A percentile compares a stretch with the other conserved stretches of the same genome.
phyloP scores from a whole-genome alignment of 257 asterid species.

The Gentiana straminea region DNA sequence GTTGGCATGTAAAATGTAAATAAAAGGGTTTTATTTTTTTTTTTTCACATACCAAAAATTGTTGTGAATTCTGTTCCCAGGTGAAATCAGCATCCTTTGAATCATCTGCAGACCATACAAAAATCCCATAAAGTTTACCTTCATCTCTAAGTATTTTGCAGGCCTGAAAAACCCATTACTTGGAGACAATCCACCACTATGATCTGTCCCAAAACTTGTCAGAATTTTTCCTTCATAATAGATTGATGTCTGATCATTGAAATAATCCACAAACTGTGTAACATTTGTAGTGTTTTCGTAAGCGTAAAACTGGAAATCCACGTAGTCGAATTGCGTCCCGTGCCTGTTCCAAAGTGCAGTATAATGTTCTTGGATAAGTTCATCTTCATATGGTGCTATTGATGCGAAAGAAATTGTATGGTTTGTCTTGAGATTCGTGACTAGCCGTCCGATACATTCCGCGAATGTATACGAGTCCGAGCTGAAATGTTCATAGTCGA shows the following conservation, averaged over 20 bases:
- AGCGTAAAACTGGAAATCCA: constrained; percentile 68
- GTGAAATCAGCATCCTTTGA: constrained; percentile 41
- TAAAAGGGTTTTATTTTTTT: too few relatives aligned
- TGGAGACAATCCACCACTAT: constrained; percentile 55
- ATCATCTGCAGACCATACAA: constrained; percentile 78
- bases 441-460: constrained; percentile 49
- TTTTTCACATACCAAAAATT: constrained; percentile 24
- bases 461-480: constrained; percentile 61
- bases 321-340: constrained; percentile 52
- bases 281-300: constrained; percentile 36
- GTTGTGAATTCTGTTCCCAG: constrained; percentile 47
- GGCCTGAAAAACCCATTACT: constrained; percentile 55
- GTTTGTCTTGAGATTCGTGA: constrained; percentile 46
- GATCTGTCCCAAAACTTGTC: constrained; percentile 56
- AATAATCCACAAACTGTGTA: constrained; percentile 46
- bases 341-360: constrained; percentile 54
- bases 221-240: constrained; percentile 45
- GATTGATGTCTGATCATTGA: constrained; percentile 40
- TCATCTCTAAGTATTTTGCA: constrained; percentile 31
- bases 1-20: background rate
- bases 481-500: constrained; percentile 21
- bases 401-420: constrained; percentile 39
- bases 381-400: constrained; percentile 54
- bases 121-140: constrained; percentile 67
- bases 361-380: constrained; percentile 37